A percentile compares a stretch with the other conserved stretches of the same genome.
These are phyloP conservation scores for Trichomonas tenax DNA, from an alignment of 208 protist genomes.

Conservation along the genomic window DNA sequence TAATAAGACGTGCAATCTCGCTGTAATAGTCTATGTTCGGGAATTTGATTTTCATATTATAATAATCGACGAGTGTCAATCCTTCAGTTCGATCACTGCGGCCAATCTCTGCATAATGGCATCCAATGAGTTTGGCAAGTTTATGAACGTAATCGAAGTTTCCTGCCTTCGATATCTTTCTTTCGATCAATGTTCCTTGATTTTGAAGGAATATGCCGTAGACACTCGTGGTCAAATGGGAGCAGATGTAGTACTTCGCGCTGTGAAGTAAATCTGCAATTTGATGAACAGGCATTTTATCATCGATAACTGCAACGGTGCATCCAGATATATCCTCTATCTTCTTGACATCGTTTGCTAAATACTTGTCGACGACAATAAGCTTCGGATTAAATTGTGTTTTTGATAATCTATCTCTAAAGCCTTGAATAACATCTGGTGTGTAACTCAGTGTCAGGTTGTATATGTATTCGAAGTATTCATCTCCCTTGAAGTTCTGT, in stretches of 20 bases:
- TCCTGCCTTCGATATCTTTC: background rate
- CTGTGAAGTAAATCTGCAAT: background rate
- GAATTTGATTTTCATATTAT: background rate
- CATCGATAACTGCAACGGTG: background rate
- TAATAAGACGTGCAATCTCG: background rate
- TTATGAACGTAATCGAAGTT: background rate
- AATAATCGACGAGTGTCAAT: background rate
- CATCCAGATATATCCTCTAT: background rate
- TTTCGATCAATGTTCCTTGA: background rate
- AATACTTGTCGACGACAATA: background rate
- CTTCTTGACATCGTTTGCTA: background rate
- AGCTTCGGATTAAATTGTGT: background rate
- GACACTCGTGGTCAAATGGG: background rate
- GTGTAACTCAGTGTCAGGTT: background rate
- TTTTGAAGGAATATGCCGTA: background rate
- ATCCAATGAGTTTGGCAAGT: background rate
- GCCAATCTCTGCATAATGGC: background rate
- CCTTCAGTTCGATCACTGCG: background rate
- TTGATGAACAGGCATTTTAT: background rate
- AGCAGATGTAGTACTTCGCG: background rate
- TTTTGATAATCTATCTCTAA: background rate
- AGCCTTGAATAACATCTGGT: background rate
- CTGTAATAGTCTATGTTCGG: background rate
- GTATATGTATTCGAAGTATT: background rate
- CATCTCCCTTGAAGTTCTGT: background rate